Evolutionary conservation across 306 rosid species (phyloP), one percentile per base, ranked within the genome.

Genomic region (Dalbergia cultrata): DNA sequence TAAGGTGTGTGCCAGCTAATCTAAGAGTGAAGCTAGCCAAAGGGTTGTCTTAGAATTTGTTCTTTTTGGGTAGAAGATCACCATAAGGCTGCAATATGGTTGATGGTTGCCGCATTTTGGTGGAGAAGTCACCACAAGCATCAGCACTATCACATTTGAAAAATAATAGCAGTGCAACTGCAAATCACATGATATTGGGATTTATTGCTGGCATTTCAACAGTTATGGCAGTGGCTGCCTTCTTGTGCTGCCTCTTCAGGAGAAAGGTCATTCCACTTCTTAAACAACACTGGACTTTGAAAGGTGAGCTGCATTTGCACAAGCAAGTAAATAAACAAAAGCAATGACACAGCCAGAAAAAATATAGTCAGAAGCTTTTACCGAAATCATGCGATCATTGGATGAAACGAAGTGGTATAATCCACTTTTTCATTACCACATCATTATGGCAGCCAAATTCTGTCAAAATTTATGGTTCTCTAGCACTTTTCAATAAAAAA

Each of bases 151-250:
- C 68, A 21, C 43, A 35, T 16, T 22, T 76, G 19, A 37, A 22
- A 17, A 26, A 26, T 26, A 61, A 43, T 53, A 53, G 59, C 13
- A 50, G 22, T 65, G 8, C 31, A n/a, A 17, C 21, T 43, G 7
- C 72, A 68, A 70, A 72, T 21, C 16, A 56, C 9, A 34, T 85
- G 72, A 56, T 78, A 76, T 74, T 69, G 80, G 87, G 82, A 43
- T 67, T 87, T 53, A 44, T 76, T 59, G 66, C 86, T 5, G 93
- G 90, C 49, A 83, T 86, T 90, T 76, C 82, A 35, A 53, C 88
- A n/a, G 75, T 86, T 7, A 26, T 89, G 49, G 43, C 66, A 35
- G 75, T 77, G 77, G 82, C 60, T 54, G 60, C 86, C 53, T 74
- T 70, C 16, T 19, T 86, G 18, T 90, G 17, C 75, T 84, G 16